Evolutionary conservation across 2,329 filamentous ascomycete species (phyloP).

Genomic region (Botrytis sinoallii): DNA sequence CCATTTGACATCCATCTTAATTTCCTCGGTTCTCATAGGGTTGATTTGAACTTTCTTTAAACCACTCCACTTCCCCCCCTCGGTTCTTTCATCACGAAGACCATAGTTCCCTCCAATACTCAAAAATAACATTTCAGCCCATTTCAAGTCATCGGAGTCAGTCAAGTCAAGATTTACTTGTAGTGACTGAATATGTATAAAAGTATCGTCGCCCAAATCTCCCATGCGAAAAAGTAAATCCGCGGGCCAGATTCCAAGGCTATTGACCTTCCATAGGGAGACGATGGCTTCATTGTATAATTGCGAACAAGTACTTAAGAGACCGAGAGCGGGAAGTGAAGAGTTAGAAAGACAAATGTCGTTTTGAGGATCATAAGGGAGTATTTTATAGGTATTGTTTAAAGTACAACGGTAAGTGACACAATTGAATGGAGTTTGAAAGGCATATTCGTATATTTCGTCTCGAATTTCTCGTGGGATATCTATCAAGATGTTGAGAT

Average conservation of each 20-base stretch:
- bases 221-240: constrained; percentile 12
- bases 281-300: constrained; percentile 1
- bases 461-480: constrained; percentile 17
- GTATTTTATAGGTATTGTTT: background rate
- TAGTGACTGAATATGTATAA: background rate
- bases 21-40: constrained; percentile 3
- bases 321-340: constrained; percentile 3
- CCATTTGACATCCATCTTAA: constrained; percentile 17
- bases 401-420: constrained; percentile 9
- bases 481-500: background rate
- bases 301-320: background rate
- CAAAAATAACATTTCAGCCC: constrained; percentile 4
- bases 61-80: background rate
- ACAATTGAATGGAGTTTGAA: constrained; percentile 6
- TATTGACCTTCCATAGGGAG: constrained; percentile 13
- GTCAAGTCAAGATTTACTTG: constrained; percentile 14
- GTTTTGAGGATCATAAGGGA: constrained; percentile 16
- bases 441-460: constrained; percentile 16
- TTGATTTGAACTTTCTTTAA: constrained; percentile 13
- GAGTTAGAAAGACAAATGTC: background rate
- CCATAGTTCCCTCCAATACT: background rate
- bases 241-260: constrained; percentile 15
- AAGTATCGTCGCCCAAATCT: background rate
- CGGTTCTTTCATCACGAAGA: background rate
- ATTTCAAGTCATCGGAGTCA: constrained; percentile 12